These are phyloP conservation scores for Hordeum pubiflorum DNA, from an alignment of 202 grass and related monocot species.

Conservation along the genomic window DNA sequence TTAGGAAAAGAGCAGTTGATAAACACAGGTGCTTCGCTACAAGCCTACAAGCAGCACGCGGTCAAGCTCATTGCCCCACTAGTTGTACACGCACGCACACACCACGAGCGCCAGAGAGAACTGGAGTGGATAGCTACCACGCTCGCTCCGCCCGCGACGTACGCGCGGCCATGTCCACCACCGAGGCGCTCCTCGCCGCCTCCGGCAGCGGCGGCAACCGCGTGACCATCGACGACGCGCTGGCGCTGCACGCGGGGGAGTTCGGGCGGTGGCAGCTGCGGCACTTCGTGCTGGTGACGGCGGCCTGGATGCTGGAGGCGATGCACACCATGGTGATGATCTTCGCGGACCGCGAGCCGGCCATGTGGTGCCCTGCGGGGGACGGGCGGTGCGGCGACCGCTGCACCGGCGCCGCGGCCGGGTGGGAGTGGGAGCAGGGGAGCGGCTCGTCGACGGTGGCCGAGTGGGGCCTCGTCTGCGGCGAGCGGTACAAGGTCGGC, in stretches of 20 bases:
- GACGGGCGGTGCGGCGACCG: conserved; percentile 26
- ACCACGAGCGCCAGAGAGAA: not conserved
- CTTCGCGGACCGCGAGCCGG: conserved; percentile 78
- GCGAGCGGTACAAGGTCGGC: conserved; percentile 79
- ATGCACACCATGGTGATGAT: conserved; percentile 94
- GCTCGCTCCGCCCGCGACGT: too few relatives aligned
- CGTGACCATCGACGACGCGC: conserved; percentile 69
- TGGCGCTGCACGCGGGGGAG: conserved; percentile 55
- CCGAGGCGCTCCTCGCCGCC: not conserved
- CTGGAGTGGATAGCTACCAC: not conserved
- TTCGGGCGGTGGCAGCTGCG: conserved; percentile 94
- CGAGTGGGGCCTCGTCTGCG: conserved; percentile 72
- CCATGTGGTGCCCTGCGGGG: not conserved
- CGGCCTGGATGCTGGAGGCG: conserved; percentile 79
- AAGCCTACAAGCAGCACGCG: not conserved
- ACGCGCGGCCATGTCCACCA: not conserved
- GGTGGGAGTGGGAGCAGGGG: conserved; percentile 55
- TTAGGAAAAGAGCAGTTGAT: not conserved
- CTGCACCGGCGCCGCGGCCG: conserved; percentile 8
- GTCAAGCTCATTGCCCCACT: too few relatives aligned
- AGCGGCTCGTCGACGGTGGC: conserved; percentile 46
- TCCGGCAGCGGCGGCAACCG: not conserved
- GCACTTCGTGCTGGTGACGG: conserved; percentile 71
- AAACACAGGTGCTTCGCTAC: not conserved
- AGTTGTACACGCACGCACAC: too few relatives aligned